Evolutionary conservation across 108 stramenopile genomes (phyloP).

Genomic region (Cyclotella cryptica): DNA sequence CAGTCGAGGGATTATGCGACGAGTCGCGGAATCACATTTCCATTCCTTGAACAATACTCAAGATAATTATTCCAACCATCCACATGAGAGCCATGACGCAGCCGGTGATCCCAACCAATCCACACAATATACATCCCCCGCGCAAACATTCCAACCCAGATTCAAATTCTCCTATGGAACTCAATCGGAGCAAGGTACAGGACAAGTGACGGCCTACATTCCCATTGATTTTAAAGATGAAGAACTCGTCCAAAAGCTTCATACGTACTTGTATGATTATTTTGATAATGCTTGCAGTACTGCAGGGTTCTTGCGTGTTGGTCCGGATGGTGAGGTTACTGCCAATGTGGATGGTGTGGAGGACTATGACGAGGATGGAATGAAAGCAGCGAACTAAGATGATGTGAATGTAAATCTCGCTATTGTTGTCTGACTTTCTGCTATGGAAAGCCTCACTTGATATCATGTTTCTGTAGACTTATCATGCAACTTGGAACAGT

Average conservation of each 20-base stretch:
- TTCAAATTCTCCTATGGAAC: constrained; percentile 81
- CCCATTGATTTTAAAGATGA: constrained; percentile 82
- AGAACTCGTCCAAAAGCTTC: constrained; percentile 68
- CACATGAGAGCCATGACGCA: not conserved
- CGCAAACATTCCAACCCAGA: constrained; percentile 40
- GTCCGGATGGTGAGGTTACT: constrained; percentile 29
- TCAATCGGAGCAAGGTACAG: constrained; percentile 48
- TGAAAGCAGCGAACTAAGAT: too few relatives aligned
- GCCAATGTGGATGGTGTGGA: constrained; percentile 21
- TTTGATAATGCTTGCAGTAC: constrained; percentile 52
- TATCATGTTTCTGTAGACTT: too few relatives aligned
- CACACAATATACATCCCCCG: constrained; percentile 2
- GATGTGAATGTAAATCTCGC: too few relatives aligned
- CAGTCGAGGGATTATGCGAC: constrained; percentile 25
- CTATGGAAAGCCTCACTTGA: too few relatives aligned
- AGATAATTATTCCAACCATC: not conserved
- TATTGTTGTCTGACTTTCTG: too few relatives aligned
- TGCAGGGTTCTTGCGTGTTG: constrained; percentile 45
- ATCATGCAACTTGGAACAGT: too few relatives aligned
- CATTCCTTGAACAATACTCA: not conserved
- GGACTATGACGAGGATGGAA: not conserved
- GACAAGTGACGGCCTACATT: constrained; percentile 66
- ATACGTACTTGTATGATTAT: constrained; percentile 69
- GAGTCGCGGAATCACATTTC: constrained; percentile 16
- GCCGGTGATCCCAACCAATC: constrained; percentile 25